Base-by-base conservation (phyloP, 2,329 filamentous ascomycete genomes). In the Emergomyces pasteurianus region DNA sequence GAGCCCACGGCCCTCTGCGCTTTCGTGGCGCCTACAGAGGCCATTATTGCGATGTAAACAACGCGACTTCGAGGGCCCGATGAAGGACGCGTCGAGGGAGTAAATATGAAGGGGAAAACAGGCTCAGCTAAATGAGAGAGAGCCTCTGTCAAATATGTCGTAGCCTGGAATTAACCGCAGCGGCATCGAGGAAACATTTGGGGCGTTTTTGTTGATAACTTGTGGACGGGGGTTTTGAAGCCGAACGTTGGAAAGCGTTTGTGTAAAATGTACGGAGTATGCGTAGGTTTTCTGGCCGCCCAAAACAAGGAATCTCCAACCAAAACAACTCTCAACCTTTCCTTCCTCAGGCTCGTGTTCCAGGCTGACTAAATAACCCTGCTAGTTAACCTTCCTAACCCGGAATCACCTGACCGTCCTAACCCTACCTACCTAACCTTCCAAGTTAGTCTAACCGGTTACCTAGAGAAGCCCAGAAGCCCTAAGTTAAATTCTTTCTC, bases 1-100 rank as follows among this genome's bases (percentile, higher is more conserved):
- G 90, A 94, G 73, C 91, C 92, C 67, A 95, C 86, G 70, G 87
- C 70, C 68, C 74, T 74, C 65, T 75, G 75, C 64, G 57, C 70
- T 70, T 72, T 75, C 63, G 73, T 75, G 62, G 73, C 67, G 63
- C 72, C 67, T 58, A 70, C 65, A 59, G 72, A 63, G 58, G 73
- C 69, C 74, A 76, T 77, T 66, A 14, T 58, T 61, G n/a, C n/a
- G 52, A 71, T 68, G 71, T 73, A 73, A 74, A 74, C 71, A 74
- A 74, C 63, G 67, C 68, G 65, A 60, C 60, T 43, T 58, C 26
- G 31, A 42, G 8, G 23, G 23, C 1, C 8, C 3, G 18, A 49
- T 46, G 36, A 23, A 21, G 38, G 57, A 58, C 46, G 57, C 36
- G 54, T 57, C 38, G 38, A n/a, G 14, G 36, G 14, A n/a, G 18